Evolutionary conservation across 805 yeast species (phyloP).

Genomic region (Pichia paraexigua): DNA sequence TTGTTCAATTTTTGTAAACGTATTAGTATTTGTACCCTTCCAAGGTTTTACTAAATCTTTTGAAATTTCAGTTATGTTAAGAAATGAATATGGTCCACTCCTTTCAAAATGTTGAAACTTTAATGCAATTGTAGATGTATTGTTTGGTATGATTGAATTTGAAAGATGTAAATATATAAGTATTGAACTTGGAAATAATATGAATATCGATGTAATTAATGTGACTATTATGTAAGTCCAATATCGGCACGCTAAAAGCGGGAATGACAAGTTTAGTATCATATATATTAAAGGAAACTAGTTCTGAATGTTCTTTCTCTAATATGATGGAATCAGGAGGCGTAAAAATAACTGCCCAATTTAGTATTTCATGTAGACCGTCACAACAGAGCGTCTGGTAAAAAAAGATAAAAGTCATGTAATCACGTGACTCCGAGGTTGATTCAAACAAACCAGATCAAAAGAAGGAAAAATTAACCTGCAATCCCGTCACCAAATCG

Average conservation of each 20-base stretch:
- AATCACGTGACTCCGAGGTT: too few relatives aligned
- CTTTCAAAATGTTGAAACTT: conserved; percentile 9
- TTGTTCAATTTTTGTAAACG: conserved; percentile 11
- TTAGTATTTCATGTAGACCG: too few relatives aligned
- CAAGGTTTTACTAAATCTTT: conserved; percentile 3
- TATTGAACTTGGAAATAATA: conserved; percentile 10
- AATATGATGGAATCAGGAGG: too few relatives aligned
- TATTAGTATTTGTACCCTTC: conserved; percentile 7
- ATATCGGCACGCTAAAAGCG: conserved; percentile 5
- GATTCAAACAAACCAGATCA: too few relatives aligned
- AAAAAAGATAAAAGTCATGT: too few relatives aligned
- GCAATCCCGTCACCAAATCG: neutral
- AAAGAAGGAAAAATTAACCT: too few relatives aligned
- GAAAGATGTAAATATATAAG: conserved; percentile 10
- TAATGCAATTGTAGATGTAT: conserved; percentile 6
- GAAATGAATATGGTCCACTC: conserved; percentile 9
- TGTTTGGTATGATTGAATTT: conserved; percentile 8
- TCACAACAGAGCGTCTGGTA: too few relatives aligned
- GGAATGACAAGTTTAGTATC: neutral
- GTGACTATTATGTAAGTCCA: conserved; percentile 5
- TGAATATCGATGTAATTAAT: conserved; percentile 2
- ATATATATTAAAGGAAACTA: neutral
- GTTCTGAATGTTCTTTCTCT: too few relatives aligned
- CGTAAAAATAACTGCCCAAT: too few relatives aligned
- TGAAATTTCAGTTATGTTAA: conserved; percentile 5